A percentile compares a stretch with the other conserved stretches of the same genome.
These are phyloP conservation scores for Viola pubescens DNA, from an alignment of 441 rosid genomes.

Conservation along the genomic window DNA sequence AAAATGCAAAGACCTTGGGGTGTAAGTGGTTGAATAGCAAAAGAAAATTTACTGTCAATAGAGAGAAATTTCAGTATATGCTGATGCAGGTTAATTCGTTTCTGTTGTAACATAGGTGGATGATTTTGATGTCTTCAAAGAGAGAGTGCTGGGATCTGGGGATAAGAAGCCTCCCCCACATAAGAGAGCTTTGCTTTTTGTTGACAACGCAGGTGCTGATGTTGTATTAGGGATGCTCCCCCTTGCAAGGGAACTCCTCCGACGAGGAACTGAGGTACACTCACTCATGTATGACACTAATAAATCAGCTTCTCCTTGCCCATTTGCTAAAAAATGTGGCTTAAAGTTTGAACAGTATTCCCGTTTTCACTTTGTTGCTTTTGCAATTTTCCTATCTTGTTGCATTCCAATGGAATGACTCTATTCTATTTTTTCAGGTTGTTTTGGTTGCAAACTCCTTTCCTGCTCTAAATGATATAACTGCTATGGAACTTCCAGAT, in stretches of 20 bases:
- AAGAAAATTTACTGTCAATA: too few species aligned
- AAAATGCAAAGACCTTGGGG: conserved; percentile 99
- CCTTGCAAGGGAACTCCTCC: conserved; percentile 87
- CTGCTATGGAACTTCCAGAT: conserved; percentile 98
- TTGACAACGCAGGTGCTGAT: conserved; percentile 98
- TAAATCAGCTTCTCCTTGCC: too few species aligned
- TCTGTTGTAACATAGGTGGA: conserved; percentile 54
- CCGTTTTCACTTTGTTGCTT: too few species aligned
- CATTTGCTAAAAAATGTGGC: too few species aligned
- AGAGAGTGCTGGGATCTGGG: conserved; percentile 72
- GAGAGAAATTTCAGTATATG: conserved; percentile 8
- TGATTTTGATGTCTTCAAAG: conserved; percentile 84
- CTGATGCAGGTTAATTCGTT: conserved; percentile 6
- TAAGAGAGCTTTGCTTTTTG: conserved; percentile 92
- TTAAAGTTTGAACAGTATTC: too few species aligned
- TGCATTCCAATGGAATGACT: conserved; percentile 8
- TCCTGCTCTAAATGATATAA: conserved; percentile 91
- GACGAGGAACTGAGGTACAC: conserved; percentile 88
- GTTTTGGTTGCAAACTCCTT: conserved; percentile 95
- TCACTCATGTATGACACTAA: too few species aligned
- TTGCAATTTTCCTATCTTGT: conserved; percentile 3
- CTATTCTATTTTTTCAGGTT: conserved; percentile 44
- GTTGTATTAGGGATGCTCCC: conserved; percentile 97
- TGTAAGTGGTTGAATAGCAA: conserved; percentile 31
- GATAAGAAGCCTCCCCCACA: conserved; percentile 59